Evolutionary conservation across 352 stramenopile genomes (phyloP).

Genomic region (Elongisporangium undulatum): DNA sequence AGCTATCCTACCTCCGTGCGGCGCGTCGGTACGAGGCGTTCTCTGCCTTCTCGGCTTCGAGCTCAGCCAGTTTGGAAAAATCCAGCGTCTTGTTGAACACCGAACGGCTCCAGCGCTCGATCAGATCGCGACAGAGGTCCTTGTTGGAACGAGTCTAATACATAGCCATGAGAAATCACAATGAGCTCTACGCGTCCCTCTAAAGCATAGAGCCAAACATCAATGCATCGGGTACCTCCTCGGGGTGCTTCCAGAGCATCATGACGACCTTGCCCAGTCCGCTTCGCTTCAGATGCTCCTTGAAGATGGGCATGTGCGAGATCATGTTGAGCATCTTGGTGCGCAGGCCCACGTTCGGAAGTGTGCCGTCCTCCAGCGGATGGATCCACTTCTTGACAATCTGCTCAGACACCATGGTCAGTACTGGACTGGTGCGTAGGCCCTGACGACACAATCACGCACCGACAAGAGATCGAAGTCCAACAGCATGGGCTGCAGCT

Average conservation of each 20-base stretch:
- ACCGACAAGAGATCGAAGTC: slow-evolving; percentile 86
- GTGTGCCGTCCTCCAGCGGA: slow-evolving; percentile 63
- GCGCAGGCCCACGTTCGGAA: slow-evolving; percentile 82
- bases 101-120: slow-evolving; percentile 84
- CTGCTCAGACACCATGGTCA: slow-evolving; percentile 19
- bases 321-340: slow-evolving; percentile 87
- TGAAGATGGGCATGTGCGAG: slow-evolving; percentile 80
- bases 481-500: slow-evolving; percentile 85
- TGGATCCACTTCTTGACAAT: slow-evolving; percentile 91
- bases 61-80: slow-evolving; percentile 80
- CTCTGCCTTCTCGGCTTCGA: slow-evolving; percentile 83
- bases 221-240: slow-evolving; percentile 43
- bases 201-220: background rate
- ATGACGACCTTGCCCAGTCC: slow-evolving; percentile 88
- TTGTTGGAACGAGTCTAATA: slow-evolving; percentile 80
- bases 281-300: slow-evolving; percentile 87
- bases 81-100: slow-evolving; percentile 89
- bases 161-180: slow-evolving; percentile 5
- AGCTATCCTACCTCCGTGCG: slow-evolving; percentile 25
- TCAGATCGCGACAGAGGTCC: slow-evolving; percentile 76
- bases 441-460: slow-evolving; percentile 3
- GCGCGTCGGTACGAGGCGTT: slow-evolving; percentile 68
- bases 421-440: background rate
- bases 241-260: slow-evolving; percentile 83
- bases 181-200: background rate